Conservation (phyloP, 208 protist genomes). For the Wallacemonas sp. region DNA sequence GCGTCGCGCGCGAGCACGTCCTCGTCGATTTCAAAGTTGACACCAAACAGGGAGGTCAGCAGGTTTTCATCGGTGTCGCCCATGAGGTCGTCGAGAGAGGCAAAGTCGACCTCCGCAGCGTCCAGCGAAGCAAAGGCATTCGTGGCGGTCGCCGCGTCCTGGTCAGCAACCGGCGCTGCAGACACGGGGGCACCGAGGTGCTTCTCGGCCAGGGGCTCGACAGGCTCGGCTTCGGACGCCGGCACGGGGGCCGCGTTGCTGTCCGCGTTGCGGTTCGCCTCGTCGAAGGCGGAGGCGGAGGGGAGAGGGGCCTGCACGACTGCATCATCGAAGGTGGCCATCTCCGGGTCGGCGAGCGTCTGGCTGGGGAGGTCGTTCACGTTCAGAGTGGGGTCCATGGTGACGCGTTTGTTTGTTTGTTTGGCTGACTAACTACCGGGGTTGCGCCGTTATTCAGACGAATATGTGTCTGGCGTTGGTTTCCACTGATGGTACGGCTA, state of each 20-base stretch:
- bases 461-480: no score
- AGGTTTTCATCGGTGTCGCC: conserved; percentile 9
- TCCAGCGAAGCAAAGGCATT: background rate
- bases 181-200: background rate
- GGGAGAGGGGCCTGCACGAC: no score
- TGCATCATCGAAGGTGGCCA: background rate
- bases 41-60: conserved; percentile 20
- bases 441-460: no score
- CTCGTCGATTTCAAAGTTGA: conserved; percentile 22
- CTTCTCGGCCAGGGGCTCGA: background rate
- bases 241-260: background rate
- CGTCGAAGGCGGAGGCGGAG: conserved; percentile 22
- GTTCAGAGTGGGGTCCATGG: conserved; percentile 24
- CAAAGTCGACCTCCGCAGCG: background rate
- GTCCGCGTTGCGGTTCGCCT: conserved; percentile 3
- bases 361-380: conserved; percentile 15
- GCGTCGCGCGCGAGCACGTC: conserved; percentile 20
- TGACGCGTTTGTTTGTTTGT: no score
- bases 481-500: no score
- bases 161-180: no score
- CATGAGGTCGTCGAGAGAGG: background rate
- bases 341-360: background rate
- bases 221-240: background rate
- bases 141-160: background rate
- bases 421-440: no score